phyloP scores from a whole-genome alignment of 805 yeast species.

The Jamesozyma piceae region DNA sequence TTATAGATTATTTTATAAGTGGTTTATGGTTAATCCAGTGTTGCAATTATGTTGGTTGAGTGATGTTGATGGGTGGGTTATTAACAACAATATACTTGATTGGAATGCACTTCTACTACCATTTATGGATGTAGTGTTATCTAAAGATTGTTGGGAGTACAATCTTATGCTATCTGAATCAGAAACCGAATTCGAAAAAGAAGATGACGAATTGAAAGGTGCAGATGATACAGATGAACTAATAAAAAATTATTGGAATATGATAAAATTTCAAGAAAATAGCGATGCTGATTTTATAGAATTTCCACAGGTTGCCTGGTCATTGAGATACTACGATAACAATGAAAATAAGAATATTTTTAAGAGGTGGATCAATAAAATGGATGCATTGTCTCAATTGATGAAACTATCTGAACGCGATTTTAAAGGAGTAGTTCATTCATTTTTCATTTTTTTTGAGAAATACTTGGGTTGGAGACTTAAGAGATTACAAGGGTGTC shows the following conservation, averaged over 20 bases:
- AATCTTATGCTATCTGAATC: conserved; percentile 7
- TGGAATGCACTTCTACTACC: conserved; percentile 15
- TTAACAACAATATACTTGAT: conserved; percentile 11
- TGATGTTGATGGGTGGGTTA: conserved; percentile 12
- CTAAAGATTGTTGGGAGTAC: conserved; percentile 7
- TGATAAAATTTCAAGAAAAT: conserved; percentile 5
- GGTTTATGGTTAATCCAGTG: conserved; percentile 34
- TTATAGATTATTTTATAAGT: conserved; percentile 26
- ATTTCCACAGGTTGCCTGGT: conserved; percentile 18
- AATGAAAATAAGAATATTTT: conserved; percentile 2
- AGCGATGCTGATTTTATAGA: conserved; percentile 9
- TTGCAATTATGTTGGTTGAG: conserved; percentile 27
- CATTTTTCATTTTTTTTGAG: conserved; percentile 7
- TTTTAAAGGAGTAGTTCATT: conserved; percentile 1
- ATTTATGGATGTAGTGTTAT: conserved; percentile 4
- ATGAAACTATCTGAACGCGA: conserved; percentile 4
- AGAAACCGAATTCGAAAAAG: conserved; percentile 6
- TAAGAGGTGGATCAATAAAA: conserved; percentile 7
- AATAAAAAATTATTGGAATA: conserved; percentile 1
- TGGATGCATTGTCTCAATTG: conserved; percentile 7
- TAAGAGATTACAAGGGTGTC: neutral
- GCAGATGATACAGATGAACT: neutral
- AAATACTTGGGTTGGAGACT: conserved; percentile 9
- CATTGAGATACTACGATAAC: conserved; percentile 5
- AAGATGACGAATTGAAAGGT: neutral